Evolutionary conservation across 1,284 basidiomycete genomes (phyloP), one percentile per base, ranked within the genome.

Genomic region (Bondarzewia mesenterica): DNA sequence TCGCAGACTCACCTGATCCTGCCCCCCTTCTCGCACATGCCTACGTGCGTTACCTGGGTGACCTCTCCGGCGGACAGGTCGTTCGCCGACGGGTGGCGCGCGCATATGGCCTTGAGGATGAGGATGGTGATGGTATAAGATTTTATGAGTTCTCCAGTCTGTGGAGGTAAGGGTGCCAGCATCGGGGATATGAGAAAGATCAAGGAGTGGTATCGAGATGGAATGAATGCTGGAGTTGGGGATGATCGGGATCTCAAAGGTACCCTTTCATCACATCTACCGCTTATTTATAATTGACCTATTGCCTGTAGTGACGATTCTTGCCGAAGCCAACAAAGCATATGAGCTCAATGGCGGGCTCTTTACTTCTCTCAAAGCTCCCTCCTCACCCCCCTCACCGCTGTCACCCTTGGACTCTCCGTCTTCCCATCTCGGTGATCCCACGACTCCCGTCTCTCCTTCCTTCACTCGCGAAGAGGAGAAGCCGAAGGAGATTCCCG

Each of bases 41-140:
- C 0, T 91, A 91, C 60, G 85, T 89, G 15, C 77, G 89, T 32
- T 92, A 92, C 65, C 75, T 93, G n/a, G 89, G 89, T 49, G 89
- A 93, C 63, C 72, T 92, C 27, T 85, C 80, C 42, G 89, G 89
- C 15, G 89, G 90, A 0, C 89, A 92, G 67, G 72, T 78, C 52
- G 84, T 92, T 57, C 72, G 80, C 25, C 72, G 77, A 36, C 72
- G 70, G 37, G 67, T 89, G 20, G 72, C 73, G 16, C 85, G 85
- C 63, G 77, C 82, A 10, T 90, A 89, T 59, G 73, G 65, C 7
- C 71, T 90, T 1, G 73, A 79, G 49, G 70, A 74, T 38, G 69
- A 68, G 23, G 55, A 59, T n/a, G 71, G 68, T 1, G 52, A 63
- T 8, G 87, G 87, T 0, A 65, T 84, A 27, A 64, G 69, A 27